These are phyloP conservation scores for Salix caprea DNA, from an alignment of 345 rosid species.

Conservation along the genomic window DNA sequence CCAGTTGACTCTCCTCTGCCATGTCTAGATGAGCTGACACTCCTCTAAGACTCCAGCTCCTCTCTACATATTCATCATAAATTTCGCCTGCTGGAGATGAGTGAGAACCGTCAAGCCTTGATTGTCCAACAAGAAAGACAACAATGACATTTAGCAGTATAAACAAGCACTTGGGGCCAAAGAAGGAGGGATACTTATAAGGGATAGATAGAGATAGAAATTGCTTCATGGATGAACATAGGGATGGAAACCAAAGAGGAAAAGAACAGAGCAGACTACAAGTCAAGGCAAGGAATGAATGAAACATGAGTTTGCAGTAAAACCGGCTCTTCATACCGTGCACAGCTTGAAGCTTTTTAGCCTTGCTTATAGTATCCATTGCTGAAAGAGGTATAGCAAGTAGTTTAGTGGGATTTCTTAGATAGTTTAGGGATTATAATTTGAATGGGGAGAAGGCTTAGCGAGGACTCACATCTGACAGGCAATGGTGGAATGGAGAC, in stretches of 20 bases:
- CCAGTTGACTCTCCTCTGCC: not conserved
- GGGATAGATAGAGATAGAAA: constrained; percentile 26
- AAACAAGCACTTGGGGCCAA: constrained; percentile 44
- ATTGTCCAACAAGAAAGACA: constrained; percentile 48
- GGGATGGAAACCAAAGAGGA: constrained; percentile 24
- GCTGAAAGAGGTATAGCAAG: not conserved
- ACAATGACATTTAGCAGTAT: constrained; percentile 49
- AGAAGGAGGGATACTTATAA: constrained; percentile 19
- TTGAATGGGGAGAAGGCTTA: not conserved
- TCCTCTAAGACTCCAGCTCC: constrained; percentile 19
- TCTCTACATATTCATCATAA: constrained; percentile 45
- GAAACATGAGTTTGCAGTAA: constrained; percentile 17
- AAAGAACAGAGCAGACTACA: constrained; percentile 22
- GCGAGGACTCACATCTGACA: not conserved
- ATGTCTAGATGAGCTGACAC: constrained; percentile 8
- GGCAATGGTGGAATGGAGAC: constrained; percentile 2
- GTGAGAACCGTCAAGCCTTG: constrained; percentile 19
- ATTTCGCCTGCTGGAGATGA: constrained; percentile 12
- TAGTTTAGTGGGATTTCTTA: not conserved
- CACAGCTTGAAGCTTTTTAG: constrained; percentile 15
- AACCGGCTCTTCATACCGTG: not conserved
- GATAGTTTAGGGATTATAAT: not conserved
- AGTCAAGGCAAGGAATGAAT: constrained; percentile 25
- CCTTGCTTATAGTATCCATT: constrained; percentile 13
- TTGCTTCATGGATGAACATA: constrained; percentile 17